Conservation (phyloP, 805 yeast genomes). For the Yarrowia alimentaria region DNA sequence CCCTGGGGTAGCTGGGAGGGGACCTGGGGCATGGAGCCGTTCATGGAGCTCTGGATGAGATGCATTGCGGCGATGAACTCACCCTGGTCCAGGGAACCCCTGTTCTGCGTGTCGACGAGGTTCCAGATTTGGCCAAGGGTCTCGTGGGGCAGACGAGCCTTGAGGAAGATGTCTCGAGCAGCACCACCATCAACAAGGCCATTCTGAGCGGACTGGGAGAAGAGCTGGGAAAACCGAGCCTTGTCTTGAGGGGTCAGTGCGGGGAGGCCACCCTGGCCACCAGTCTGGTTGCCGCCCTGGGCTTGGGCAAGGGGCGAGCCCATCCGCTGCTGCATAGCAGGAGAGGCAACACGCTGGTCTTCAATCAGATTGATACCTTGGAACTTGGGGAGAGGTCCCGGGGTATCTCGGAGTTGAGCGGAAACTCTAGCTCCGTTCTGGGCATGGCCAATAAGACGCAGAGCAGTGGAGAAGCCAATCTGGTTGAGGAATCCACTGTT, state of each 20-base stretch:
- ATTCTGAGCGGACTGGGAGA: conserved; percentile 58
- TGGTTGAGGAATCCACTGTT: conserved; percentile 82
- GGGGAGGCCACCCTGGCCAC: conserved; percentile 36
- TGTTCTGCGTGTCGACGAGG: conserved; percentile 71
- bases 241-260: conserved; percentile 40
- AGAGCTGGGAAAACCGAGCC: conserved; percentile 47
- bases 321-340: conserved; percentile 38
- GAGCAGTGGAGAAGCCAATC: conserved; percentile 76
- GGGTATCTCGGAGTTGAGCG: conserved; percentile 49
- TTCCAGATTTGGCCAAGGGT: conserved; percentile 86
- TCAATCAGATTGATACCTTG: conserved; percentile 35
- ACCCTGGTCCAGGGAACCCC: conserved; percentile 67
- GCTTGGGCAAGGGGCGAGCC: conserved; percentile 36
- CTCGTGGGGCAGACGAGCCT: conserved; percentile 79
- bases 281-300: conserved; percentile 8
- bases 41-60: conserved; percentile 76
- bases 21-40: conserved; percentile 60
- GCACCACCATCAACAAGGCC: conserved; percentile 68
- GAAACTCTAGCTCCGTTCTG: conserved; percentile 69
- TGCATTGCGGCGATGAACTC: conserved; percentile 95
- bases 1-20: conserved; percentile 48
- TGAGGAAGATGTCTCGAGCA: conserved; percentile 82
- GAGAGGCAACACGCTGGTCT: conserved; percentile 31
- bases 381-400: conserved; percentile 68
- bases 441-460: conserved; percentile 85